Evolutionary conservation across 768 basidiomycete genomes (phyloP).

Genomic region (Erythrobasidium yunnanense): DNA sequence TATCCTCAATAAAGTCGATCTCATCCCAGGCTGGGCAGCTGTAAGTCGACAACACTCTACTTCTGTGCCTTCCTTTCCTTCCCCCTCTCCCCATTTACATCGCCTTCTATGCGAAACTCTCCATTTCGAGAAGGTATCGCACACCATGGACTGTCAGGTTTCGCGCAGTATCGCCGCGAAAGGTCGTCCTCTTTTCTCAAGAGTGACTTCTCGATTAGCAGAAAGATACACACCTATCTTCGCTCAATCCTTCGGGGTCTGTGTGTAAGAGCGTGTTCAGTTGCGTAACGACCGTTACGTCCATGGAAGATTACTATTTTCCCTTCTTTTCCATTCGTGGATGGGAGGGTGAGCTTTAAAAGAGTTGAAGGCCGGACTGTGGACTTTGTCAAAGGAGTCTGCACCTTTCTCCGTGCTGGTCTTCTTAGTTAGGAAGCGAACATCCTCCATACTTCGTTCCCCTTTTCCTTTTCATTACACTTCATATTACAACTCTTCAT

Average conservation of each 20-base stretch:
- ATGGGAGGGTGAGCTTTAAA: constrained; percentile 11
- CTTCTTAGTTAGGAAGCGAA: constrained; percentile 47
- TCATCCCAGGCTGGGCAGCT: constrained; percentile 98
- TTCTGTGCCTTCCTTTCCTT: constrained; percentile 1
- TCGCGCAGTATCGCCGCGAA: background rate
- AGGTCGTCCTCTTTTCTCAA: background rate
- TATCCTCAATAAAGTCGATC: constrained; percentile 93
- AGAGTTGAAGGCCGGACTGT: constrained; percentile 23
- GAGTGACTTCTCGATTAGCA: background rate
- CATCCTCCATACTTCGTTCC: constrained; percentile 38
- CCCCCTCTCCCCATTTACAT: background rate
- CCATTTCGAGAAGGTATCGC: background rate
- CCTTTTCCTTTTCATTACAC: constrained; percentile 11
- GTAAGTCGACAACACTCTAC: constrained; percentile 48
- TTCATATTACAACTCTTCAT: too few relatives aligned
- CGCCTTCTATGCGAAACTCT: constrained; percentile 12
- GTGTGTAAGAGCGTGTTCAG: background rate
- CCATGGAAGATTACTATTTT: constrained; percentile 45
- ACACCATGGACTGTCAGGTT: constrained; percentile 7
- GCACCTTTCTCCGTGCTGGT: constrained; percentile 8
- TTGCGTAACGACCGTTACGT: constrained; percentile 45
- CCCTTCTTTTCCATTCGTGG: background rate
- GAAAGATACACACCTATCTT: background rate
- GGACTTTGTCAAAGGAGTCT: background rate
- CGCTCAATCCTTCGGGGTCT: background rate